Percentiles rank a stretch among this genome's conserved stretches.
These are phyloP conservation scores for Austroboletus eburneus DNA, from an alignment of 768 basidiomycete genomes.

Conservation along the genomic window DNA sequence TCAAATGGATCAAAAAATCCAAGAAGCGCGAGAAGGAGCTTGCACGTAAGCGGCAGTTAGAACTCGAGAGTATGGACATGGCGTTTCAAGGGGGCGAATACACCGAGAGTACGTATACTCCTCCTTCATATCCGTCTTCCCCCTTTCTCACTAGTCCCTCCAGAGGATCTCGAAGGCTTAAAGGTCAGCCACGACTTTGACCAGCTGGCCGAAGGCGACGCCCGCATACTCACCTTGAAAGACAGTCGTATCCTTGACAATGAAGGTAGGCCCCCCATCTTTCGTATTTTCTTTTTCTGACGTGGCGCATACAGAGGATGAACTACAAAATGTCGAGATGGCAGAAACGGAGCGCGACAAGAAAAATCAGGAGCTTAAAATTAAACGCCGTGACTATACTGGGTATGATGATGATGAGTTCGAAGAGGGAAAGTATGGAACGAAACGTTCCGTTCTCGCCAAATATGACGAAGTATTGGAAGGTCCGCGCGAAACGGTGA, in stretches of 20 bases:
- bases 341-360: conserved; percentile 81
- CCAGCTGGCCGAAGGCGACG: conserved; percentile 89
- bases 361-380: conserved; percentile 80
- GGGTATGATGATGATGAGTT: conserved; percentile 98
- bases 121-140: not conserved
- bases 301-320: conserved; percentile 71
- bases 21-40: conserved; percentile 92
- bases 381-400: conserved; percentile 85
- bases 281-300: not conserved
- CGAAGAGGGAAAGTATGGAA: conserved; percentile 62
- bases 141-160: not conserved
- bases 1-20: conserved; percentile 87
- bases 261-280: conserved; percentile 56
- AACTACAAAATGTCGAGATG: conserved; percentile 93
- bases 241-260: conserved; percentile 93
- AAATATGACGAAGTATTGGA: conserved; percentile 94
- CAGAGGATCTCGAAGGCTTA: conserved; percentile 87
- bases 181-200: conserved; percentile 97
- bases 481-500: conserved; percentile 64
- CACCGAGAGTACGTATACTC: conserved; percentile 69
- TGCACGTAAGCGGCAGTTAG: conserved; percentile 75
- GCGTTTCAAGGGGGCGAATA: conserved; percentile 69
- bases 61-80: conserved; percentile 83
- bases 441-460: conserved; percentile 76
- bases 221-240: conserved; percentile 93